These are phyloP conservation scores for Sindora glabra DNA, from an alignment of 306 rosid species.

Conservation along the genomic window DNA sequence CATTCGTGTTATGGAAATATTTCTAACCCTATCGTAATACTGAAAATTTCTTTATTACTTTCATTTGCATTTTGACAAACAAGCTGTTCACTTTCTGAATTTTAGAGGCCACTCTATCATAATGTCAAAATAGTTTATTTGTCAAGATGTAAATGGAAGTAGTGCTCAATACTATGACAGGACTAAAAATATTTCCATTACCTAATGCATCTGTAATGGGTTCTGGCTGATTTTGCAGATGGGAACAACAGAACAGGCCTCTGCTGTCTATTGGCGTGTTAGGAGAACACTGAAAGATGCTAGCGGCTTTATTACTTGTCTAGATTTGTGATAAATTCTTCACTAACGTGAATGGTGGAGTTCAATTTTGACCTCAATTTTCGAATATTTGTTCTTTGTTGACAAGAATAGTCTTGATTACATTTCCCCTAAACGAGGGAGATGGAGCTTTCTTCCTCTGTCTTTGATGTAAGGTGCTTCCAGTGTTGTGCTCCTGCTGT, in stretches of 20 bases:
- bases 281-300: slow-evolving; percentile 59
- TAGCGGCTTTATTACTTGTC: slow-evolving; percentile 32
- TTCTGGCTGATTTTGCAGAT: slow-evolving; percentile 44
- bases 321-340: slow-evolving; percentile 23
- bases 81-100: too few species aligned
- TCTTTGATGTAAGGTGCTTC: neutral
- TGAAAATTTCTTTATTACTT: too few species aligned
- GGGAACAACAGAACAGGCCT: slow-evolving; percentile 73
- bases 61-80: too few species aligned
- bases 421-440: neutral
- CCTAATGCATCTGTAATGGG: neutral
- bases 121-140: too few species aligned
- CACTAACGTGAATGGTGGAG: neutral
- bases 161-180: too few species aligned
- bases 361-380: slow-evolving; percentile 41
- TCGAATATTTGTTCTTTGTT: neutral
- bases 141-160: too few species aligned
- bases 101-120: too few species aligned
- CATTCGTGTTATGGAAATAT: too few species aligned
- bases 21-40: too few species aligned
- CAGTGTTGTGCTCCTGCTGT: too few species aligned
- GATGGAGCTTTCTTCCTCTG: neutral
- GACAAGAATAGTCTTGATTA: neutral
- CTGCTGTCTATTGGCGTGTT: slow-evolving; percentile 65
- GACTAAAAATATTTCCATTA: too few species aligned